Percentiles rank a stretch among this genome's conserved stretches.
Evolutionary conservation across 129 eudicot genomes (phyloP).

Genomic region (Gnaphalium uliginosum): DNA sequence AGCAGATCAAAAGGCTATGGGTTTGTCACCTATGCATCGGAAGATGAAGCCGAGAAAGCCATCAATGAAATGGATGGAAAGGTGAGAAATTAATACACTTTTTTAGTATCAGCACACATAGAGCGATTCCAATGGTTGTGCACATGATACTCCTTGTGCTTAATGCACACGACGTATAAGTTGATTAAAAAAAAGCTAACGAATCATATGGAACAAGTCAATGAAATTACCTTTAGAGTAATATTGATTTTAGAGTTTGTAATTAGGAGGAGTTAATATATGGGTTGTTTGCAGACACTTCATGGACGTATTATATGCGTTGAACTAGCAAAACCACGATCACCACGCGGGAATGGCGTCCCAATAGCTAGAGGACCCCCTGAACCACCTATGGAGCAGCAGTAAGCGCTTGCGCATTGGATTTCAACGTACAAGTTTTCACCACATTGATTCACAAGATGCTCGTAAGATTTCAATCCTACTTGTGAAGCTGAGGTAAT

Average conservation of each 20-base stretch:
- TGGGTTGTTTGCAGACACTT: conserved; percentile 45
- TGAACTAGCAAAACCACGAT: conserved; percentile 63
- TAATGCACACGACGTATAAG: not conserved
- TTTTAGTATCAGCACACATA: no score
- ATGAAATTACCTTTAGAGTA: not conserved
- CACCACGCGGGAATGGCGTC: conserved; percentile 34
- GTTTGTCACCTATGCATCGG: conserved; percentile 83
- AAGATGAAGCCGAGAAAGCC: conserved; percentile 82
- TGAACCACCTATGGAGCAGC: conserved; percentile 42
- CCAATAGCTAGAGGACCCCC: conserved; percentile 95
- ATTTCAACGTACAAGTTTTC: conserved; percentile 8
- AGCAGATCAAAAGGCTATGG: conserved; percentile 90
- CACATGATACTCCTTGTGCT: not conserved
- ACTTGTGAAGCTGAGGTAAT: not conserved
- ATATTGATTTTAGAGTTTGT: not conserved
- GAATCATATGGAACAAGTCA: not conserved
- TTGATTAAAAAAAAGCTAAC: no score
- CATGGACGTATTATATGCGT: conserved; percentile 75
- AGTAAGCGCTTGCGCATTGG: conserved; percentile 25
- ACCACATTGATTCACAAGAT: conserved; percentile 6
- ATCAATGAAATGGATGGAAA: conserved; percentile 77
- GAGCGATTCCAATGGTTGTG: not conserved
- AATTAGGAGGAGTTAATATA: conserved; percentile 3
- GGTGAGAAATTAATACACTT: conserved; percentile 29
- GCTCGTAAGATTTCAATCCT: conserved; percentile 8